These are phyloP conservation scores for Fusarium heterosporum DNA, from an alignment of 2,329 filamentous ascomycete genomes.

Conservation along the genomic window DNA sequence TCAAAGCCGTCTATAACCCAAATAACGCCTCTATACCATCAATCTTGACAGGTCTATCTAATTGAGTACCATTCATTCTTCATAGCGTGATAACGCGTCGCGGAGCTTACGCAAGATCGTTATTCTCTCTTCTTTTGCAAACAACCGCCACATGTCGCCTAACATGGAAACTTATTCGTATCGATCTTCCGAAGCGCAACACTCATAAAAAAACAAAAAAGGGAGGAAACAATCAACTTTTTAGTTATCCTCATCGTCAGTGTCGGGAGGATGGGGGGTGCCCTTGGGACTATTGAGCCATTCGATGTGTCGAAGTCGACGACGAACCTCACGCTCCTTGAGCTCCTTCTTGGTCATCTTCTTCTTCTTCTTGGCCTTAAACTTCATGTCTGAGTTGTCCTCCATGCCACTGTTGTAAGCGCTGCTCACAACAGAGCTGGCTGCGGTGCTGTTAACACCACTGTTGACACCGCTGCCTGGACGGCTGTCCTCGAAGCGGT, in stretches of 20 bases:
- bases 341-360: constrained; percentile 97
- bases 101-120: constrained; percentile 13
- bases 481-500: constrained; percentile 88
- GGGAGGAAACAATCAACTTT: constrained; percentile 16
- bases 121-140: constrained; percentile 17
- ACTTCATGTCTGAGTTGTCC: constrained; percentile 84
- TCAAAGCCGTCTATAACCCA: constrained; percentile 44
- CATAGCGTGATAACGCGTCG: constrained; percentile 29
- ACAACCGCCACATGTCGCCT: constrained; percentile 14
- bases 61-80: constrained; percentile 30
- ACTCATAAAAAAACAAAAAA: constrained; percentile 3
- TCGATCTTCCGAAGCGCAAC: constrained; percentile 13
- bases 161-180: constrained; percentile 28
- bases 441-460: constrained; percentile 65
- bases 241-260: constrained; percentile 75
- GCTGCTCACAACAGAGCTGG: constrained; percentile 65
- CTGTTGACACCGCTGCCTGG: constrained; percentile 70
- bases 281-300: constrained; percentile 90
- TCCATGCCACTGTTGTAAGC: constrained; percentile 84
- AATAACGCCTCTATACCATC: constrained; percentile 45
- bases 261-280: constrained; percentile 80
- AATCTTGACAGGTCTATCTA: constrained; percentile 37
- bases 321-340: constrained; percentile 91
- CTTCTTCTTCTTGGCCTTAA: constrained; percentile 93
- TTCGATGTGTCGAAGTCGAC: constrained; percentile 86